A percentile compares a stretch with the other conserved stretches of the same genome.
Conservation (phyloP, 2,329 filamentous ascomycete genomes). For the Claviceps sp. region DNA sequence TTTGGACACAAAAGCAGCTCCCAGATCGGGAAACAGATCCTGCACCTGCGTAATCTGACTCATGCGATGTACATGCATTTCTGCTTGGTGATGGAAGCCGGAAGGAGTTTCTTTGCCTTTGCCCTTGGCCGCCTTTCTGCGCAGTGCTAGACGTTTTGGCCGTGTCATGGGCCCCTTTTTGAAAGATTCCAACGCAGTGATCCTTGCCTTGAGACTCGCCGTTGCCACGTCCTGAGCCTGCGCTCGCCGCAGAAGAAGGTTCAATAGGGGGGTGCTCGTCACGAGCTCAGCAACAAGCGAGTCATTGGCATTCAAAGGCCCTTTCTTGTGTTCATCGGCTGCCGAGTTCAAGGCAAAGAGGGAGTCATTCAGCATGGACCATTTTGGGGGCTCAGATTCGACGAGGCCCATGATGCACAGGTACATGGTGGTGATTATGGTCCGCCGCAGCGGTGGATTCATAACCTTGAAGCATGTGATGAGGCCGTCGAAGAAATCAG, state of each 20-base stretch:
- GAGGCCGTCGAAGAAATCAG: constrained; percentile 75
- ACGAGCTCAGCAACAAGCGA: constrained; percentile 74
- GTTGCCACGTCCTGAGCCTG: constrained; percentile 35
- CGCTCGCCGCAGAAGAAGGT: constrained; percentile 43
- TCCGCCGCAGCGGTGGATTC: constrained; percentile 49
- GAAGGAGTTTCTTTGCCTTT: constrained; percentile 34
- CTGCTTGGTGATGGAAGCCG: constrained; percentile 25
- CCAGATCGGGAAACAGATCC: constrained; percentile 81
- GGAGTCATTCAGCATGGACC: constrained; percentile 67
- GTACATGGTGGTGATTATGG: constrained; percentile 61
- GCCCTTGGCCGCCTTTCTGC: constrained; percentile 50
- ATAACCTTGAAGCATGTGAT: constrained; percentile 50
- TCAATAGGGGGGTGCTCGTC: constrained; percentile 64
- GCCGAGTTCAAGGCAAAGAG: constrained; percentile 66
- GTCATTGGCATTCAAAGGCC: constrained; percentile 43
- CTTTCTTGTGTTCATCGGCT: constrained; percentile 49
- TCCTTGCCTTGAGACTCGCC: constrained; percentile 43
- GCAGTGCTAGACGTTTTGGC: constrained; percentile 31
- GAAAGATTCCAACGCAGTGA: constrained; percentile 47
- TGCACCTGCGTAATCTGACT: constrained; percentile 82
- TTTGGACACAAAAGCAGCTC: constrained; percentile 66
- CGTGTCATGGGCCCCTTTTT: constrained; percentile 40
- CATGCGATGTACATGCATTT: constrained; percentile 67
- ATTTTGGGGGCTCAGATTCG: constrained; percentile 51
- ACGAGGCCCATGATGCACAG: constrained; percentile 60